Base-by-base conservation (phyloP, 352 stramenopile genomes). In the Pythium sukuiense region DNA sequence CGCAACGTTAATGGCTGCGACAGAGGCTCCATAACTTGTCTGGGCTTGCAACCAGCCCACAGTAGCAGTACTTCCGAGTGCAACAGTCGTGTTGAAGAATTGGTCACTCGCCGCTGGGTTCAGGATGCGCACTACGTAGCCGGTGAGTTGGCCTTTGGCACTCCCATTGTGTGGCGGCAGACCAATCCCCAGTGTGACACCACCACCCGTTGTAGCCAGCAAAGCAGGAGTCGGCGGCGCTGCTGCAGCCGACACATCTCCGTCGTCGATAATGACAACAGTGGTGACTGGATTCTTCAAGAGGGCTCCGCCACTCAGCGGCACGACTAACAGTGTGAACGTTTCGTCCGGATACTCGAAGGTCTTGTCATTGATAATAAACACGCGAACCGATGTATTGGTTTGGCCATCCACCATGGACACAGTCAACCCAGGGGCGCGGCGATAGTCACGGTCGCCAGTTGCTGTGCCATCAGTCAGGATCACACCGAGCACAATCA, bases 351-450 rank as follows among this genome's bases (percentile, higher is more conserved):
- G 81, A 35, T 61, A 79, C 49, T 89, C 74, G 35, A 71, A 88
- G 11, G 79, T 59, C 7, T 75, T 73, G 59, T 89, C 81, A 41
- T 90, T 90, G 16, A 89, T 74, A 37, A 92, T 90, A 3, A 71
- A 63, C 13, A 88, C 70, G 9, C 72, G 76, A 0, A 89, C 39
- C 0, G 70, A 72, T 0, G 78, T 65, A 7, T 30, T 63, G 12
- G 66, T 80, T n/a, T 82, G 52, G 2, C 69, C 68, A n/a, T 77
- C 64, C 3, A 76, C 78, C 70, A 92, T 80, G 0, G 66, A 29
- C 9, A 90, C 30, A 1, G 48, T 59, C 1, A 66, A 55, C 6
- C 59, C 46, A 0, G 69, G 11, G 9, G 33, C 54, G 3, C 76
- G 69, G 1, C 81, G 75, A 61, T 87, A 90, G 46, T 92, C 73